phyloP scores from a whole-genome alignment of 345 rosid genomes.

The Citropsis articulata region DNA sequence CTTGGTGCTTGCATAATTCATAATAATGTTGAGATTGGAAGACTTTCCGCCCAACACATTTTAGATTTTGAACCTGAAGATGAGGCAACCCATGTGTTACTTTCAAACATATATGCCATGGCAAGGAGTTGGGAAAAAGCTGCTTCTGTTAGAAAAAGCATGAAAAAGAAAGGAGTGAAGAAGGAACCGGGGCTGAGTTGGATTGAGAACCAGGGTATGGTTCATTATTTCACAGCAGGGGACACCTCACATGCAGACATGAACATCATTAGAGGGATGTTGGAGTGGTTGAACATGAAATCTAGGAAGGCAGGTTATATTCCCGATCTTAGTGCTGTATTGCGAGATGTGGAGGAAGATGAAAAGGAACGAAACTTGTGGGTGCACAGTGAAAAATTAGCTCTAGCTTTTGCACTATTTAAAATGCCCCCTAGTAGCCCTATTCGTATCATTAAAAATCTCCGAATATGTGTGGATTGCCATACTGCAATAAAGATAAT shows the following conservation, averaged over 20 bases:
- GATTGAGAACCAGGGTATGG: conserved; percentile 68
- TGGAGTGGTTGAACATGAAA: conserved; percentile 81
- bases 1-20: conserved; percentile 79
- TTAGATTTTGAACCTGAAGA: conserved; percentile 73
- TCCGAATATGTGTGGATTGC: conserved; percentile 74
- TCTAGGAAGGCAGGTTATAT: conserved; percentile 57
- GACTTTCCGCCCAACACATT: conserved; percentile 48
- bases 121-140: conserved; percentile 67
- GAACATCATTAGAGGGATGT: conserved; percentile 71
- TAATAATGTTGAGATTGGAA: conserved; percentile 63
- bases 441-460: conserved; percentile 73
- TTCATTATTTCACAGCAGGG: conserved; percentile 65
- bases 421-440: conserved; percentile 45
- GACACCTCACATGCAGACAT: conserved; percentile 61
- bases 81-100: conserved; percentile 66
- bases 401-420: conserved; percentile 68
- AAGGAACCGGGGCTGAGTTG: conserved; percentile 92
- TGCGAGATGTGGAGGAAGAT: conserved; percentile 54
- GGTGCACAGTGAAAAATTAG: conserved; percentile 88
- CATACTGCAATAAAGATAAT: conserved; percentile 69
- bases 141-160: conserved; percentile 58
- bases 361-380: conserved; percentile 64
- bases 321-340: conserved; percentile 50
- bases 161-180: conserved; percentile 67
- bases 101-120: conserved; percentile 75